phyloP scores from a whole-genome alignment of 495 filamentous ascomycete species.

The Daldinia vernicosa region DNA sequence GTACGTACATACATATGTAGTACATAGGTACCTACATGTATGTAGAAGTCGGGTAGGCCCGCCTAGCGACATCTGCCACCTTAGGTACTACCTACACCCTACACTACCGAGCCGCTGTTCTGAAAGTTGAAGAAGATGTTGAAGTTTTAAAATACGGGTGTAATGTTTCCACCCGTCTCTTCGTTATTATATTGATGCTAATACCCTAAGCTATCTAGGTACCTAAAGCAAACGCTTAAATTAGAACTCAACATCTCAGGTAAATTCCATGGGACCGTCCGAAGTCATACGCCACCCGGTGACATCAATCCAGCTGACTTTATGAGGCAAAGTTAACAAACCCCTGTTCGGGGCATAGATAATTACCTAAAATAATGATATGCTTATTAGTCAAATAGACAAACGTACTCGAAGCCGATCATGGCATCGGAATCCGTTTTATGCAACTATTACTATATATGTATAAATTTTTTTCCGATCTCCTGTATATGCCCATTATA shows the following conservation, averaged over 20 bases:
- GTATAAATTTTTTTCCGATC: slow-evolving; percentile 14
- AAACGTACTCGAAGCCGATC: slow-evolving; percentile 18
- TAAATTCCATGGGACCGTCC: background rate
- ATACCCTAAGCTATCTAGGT: no score
- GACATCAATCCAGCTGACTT: slow-evolving; percentile 9
- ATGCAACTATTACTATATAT: slow-evolving; percentile 31
- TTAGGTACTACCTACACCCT: no score
- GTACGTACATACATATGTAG: no score
- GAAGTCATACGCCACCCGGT: slow-evolving; percentile 27
- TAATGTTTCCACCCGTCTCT: no score
- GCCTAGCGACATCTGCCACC: background rate
- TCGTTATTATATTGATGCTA: no score
- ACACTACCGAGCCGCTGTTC: no score
- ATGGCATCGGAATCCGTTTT: slow-evolving; percentile 19
- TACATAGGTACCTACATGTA: no score
- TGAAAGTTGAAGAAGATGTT: no score
- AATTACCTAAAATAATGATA: slow-evolving; percentile 20
- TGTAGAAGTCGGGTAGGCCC: background rate
- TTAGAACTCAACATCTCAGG: background rate
- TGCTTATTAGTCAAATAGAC: slow-evolving; percentile 15
- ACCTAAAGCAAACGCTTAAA: background rate
- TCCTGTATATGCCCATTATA: slow-evolving; percentile 34
- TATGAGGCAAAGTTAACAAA: background rate
- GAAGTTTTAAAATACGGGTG: no score
- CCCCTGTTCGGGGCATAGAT: slow-evolving; percentile 4